Evolutionary conservation across 441 rosid species (phyloP).

Genomic region (Mallotus repandus): DNA sequence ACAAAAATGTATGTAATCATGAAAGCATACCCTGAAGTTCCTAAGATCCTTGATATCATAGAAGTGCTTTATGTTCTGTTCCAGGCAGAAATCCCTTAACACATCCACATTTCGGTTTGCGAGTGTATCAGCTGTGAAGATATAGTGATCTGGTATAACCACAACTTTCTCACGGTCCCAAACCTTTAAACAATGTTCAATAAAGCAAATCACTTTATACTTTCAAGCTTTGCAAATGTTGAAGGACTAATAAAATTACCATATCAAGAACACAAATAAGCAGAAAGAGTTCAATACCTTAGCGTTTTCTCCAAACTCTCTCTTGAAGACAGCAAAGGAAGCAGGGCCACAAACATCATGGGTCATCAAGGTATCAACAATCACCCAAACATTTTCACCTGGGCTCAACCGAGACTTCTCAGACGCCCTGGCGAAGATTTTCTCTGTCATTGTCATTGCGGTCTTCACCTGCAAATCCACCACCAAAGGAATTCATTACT

Average conservation of each 20-base stretch:
- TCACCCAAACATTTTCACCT: slow-evolving; percentile 96
- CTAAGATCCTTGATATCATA: slow-evolving; percentile 88
- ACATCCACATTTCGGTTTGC: slow-evolving; percentile 95
- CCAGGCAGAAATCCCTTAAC: slow-evolving; percentile 79
- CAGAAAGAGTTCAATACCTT: slow-evolving; percentile 45
- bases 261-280: neutral
- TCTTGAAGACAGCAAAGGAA: slow-evolving; percentile 83
- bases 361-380: slow-evolving; percentile 89
- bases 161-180: slow-evolving; percentile 96
- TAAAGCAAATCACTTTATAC: neutral
- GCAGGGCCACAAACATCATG: slow-evolving; percentile 98
- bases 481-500: neutral
- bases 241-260: no score
- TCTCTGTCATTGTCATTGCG: slow-evolving; percentile 92
- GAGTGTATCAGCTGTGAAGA: slow-evolving; percentile 85
- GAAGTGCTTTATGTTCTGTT: slow-evolving; percentile 88
- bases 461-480: slow-evolving; percentile 64
- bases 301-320: slow-evolving; percentile 81
- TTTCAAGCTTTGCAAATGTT: no score
- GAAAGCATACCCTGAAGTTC: slow-evolving; percentile 58
- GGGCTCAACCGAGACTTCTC: slow-evolving; percentile 69
- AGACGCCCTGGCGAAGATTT: slow-evolving; percentile 78
- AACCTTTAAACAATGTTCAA: slow-evolving; percentile 44
- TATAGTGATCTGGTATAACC: slow-evolving; percentile 91
- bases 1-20: neutral